These are phyloP conservation scores for Guadua angustifolia DNA, from an alignment of 176 grass and related monocot genomes.

Conservation along the genomic window DNA sequence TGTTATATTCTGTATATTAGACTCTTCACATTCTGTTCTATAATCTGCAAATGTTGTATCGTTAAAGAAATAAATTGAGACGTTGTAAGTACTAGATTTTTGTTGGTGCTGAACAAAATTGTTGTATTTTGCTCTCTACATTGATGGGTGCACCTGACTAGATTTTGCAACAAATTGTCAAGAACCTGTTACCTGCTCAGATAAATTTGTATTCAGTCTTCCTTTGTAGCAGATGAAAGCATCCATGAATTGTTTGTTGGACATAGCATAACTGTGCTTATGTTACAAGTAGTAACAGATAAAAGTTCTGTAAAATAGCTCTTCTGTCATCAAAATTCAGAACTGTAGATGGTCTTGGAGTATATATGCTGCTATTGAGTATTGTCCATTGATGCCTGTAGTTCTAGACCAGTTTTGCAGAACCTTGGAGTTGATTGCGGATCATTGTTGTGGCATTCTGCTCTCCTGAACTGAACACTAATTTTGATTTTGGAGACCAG, in stretches of 20 bases:
- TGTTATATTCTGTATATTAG: not conserved
- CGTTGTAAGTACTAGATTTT: conserved; percentile 32
- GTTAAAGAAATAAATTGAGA: conserved; percentile 38
- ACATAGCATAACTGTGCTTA: not conserved
- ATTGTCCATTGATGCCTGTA: not conserved
- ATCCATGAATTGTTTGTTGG: not conserved
- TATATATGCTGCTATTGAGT: not conserved
- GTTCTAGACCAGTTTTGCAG: not conserved
- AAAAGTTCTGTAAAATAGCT: not conserved
- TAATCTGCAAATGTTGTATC: conserved; percentile 4
- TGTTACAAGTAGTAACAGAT: not conserved
- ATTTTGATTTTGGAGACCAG: not conserved
- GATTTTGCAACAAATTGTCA: too few species aligned
- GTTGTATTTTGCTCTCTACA: too few species aligned
- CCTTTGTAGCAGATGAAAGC: not conserved
- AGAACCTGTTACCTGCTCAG: not conserved
- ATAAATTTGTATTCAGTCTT: not conserved
- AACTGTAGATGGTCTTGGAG: not conserved
- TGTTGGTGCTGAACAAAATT: not conserved
- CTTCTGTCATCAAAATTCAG: not conserved
- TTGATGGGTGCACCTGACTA: too few species aligned
- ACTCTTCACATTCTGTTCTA: not conserved
- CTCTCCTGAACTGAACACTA: not conserved
- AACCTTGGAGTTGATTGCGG: not conserved
- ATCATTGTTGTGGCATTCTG: not conserved